Conservation (phyloP, 192 early-diverging fungal genomes). For the Backusella sp. region DNA sequence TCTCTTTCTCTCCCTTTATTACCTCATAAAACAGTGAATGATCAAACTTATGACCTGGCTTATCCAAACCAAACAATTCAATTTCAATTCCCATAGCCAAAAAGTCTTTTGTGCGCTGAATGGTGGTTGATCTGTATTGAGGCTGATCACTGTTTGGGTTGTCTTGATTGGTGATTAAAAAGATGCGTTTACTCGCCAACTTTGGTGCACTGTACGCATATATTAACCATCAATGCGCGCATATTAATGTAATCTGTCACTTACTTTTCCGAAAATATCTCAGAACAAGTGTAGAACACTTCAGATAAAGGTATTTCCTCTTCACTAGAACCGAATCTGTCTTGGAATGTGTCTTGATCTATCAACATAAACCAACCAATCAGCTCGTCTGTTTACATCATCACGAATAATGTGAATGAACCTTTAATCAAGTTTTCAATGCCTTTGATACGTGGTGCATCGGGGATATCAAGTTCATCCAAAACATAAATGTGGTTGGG, state of each 20-base stretch:
- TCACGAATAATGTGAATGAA: conserved; percentile 17
- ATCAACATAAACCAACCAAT: neutral
- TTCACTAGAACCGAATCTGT: conserved; percentile 46
- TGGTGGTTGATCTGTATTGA: conserved; percentile 48
- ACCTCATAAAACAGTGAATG: conserved; percentile 61
- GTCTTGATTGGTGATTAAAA: conserved; percentile 71
- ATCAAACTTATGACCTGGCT: conserved; percentile 49
- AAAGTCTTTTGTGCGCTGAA: conserved; percentile 59
- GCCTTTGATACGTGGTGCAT: conserved; percentile 60
- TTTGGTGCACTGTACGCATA: conserved; percentile 39
- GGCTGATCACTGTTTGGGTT: conserved; percentile 55
- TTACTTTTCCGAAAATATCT: conserved; percentile 59
- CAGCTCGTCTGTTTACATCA: neutral
- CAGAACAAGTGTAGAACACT: conserved; percentile 62
- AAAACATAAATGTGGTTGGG: conserved; percentile 58
- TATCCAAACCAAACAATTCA: conserved; percentile 62
- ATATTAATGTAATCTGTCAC: neutral
- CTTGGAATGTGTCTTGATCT: conserved; percentile 42
- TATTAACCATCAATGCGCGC: neutral
- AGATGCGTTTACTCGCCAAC: conserved; percentile 60
- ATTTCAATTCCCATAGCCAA: conserved; percentile 56
- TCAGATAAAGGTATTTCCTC: conserved; percentile 58
- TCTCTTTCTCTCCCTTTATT: neutral
- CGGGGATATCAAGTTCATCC: conserved; percentile 61
- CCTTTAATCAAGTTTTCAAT: conserved; percentile 54